A percentile compares a stretch with the other conserved stretches of the same genome.
These are phyloP conservation scores for Aspergillus cristatus DNA, from an alignment of 495 filamentous ascomycete genomes.

Conservation along the genomic window DNA sequence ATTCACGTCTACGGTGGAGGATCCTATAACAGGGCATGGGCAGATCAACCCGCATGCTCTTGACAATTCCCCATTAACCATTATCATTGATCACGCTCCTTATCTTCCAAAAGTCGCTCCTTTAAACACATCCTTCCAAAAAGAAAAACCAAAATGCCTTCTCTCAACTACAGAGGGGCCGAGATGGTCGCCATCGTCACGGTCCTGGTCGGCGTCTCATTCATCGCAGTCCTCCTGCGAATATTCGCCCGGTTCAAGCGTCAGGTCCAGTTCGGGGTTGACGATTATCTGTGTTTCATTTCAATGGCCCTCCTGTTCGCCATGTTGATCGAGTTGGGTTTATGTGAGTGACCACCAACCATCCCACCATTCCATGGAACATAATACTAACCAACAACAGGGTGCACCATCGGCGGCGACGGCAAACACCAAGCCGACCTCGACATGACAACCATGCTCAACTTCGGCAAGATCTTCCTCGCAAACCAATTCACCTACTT, in stretches of 20 bases:
- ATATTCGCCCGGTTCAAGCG: constrained; percentile 28
- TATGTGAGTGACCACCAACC: constrained; percentile 22
- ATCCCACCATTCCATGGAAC: too few species aligned
- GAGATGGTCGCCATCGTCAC: constrained; percentile 31
- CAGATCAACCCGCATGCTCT: too few species aligned
- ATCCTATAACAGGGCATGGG: too few species aligned
- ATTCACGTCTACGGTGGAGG: too few species aligned
- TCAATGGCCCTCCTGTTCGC: constrained; percentile 23
- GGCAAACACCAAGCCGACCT: constrained; percentile 19
- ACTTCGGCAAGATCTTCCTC: constrained; percentile 37
- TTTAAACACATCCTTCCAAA: too few species aligned
- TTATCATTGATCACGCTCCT: too few species aligned
- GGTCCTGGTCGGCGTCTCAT: constrained; percentile 27
- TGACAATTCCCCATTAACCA: too few species aligned
- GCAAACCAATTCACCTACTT: constrained; percentile 39
- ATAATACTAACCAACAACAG: constrained; percentile 13
- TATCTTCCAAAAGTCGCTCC: background rate
- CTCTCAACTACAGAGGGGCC: constrained; percentile 14
- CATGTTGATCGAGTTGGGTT: constrained; percentile 27
- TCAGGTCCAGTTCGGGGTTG: constrained; percentile 26
- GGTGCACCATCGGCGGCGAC: constrained; percentile 31
- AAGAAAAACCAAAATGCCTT: too few species aligned
- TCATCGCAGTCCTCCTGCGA: constrained; percentile 27
- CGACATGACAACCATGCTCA: constrained; percentile 15
- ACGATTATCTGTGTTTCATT: constrained; percentile 32